Conservation (phyloP, 192 early-diverging fungal species). For the Dimargaris verticillata region DNA sequence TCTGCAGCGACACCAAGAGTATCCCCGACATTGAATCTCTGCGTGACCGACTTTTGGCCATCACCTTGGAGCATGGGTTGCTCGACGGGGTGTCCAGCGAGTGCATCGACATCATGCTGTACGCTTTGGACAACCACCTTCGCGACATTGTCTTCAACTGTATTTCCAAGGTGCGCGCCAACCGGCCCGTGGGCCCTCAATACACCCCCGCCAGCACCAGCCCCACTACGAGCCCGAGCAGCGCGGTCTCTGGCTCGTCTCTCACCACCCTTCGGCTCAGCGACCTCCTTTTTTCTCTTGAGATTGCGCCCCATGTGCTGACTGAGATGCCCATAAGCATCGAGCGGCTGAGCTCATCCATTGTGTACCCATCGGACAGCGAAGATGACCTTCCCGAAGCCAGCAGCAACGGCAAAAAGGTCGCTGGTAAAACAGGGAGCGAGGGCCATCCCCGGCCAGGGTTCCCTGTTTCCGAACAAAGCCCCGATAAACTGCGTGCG, state of each 20-base stretch:
- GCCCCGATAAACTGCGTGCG: no score
- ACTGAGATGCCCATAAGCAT: slow-evolving; percentile 3
- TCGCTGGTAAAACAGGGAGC: no score
- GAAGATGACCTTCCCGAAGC: no score
- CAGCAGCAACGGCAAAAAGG: no score
- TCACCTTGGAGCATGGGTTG: slow-evolving; percentile 49
- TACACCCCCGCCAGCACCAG: neutral
- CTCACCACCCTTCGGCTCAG: slow-evolving; percentile 2
- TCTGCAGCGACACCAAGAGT: slow-evolving; percentile 48
- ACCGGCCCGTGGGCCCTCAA: slow-evolving; percentile 38
- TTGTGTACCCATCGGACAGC: neutral
- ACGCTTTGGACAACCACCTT: slow-evolving; percentile 52
- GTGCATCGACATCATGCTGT: slow-evolving; percentile 41
- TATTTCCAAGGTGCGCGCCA: slow-evolving; percentile 44
- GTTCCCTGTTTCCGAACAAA: no score
- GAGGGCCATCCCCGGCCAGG: no score
- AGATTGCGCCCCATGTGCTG: slow-evolving; percentile 5
- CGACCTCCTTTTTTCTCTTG: slow-evolving; percentile 4
- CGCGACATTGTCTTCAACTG: slow-evolving; percentile 48
- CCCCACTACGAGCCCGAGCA: neutral
- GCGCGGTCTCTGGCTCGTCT: neutral
- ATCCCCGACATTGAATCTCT: slow-evolving; percentile 45
- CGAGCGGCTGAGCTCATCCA: neutral
- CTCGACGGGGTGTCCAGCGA: slow-evolving; percentile 43
- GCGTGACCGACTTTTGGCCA: slow-evolving; percentile 44